A percentile compares a stretch with the other conserved stretches of the same genome.
These are phyloP conservation scores for Hemileccinum rubropunctum DNA, from an alignment of 768 basidiomycete genomes.

Conservation along the genomic window DNA sequence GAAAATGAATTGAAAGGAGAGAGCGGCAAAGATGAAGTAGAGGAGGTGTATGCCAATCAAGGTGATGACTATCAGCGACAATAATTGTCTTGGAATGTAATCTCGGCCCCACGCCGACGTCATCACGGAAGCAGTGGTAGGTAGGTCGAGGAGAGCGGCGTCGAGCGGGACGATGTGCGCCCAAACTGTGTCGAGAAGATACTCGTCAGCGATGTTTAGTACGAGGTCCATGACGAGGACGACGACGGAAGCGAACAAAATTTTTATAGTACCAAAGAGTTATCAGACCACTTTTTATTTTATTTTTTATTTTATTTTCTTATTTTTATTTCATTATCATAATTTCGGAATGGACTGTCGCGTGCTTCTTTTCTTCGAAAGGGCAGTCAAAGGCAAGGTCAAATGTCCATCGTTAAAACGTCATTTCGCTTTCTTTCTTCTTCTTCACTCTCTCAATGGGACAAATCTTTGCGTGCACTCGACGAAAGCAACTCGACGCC, in stretches of 20 bases:
- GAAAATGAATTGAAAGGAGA: constrained; percentile 86
- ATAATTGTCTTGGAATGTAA: constrained; percentile 71
- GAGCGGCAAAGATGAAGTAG: constrained; percentile 85
- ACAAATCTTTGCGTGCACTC: constrained; percentile 25
- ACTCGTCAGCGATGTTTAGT: constrained; percentile 67
- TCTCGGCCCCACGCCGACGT: constrained; percentile 83
- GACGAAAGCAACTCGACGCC: constrained; percentile 24
- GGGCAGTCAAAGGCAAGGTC: no score
- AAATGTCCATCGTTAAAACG: background rate
- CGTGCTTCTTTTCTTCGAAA: no score
- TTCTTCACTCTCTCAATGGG: constrained; percentile 21
- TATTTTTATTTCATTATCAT: background rate
- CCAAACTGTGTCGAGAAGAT: constrained; percentile 77
- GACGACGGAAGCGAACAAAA: background rate
- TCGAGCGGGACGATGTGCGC: constrained; percentile 64
- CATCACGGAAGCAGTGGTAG: constrained; percentile 39
- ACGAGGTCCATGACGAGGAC: constrained; percentile 67
- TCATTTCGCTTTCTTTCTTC: background rate
- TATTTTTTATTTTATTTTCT: constrained; percentile 15
- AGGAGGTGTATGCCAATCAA: constrained; percentile 78
- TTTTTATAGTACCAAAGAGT: constrained; percentile 29
- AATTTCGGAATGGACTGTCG: no score
- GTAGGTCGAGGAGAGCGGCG: constrained; percentile 39
- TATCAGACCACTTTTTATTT: constrained; percentile 35
- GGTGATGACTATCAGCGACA: constrained; percentile 72